Conservation (phyloP, 768 basidiomycete species). For the Boletus subparvulus region DNA sequence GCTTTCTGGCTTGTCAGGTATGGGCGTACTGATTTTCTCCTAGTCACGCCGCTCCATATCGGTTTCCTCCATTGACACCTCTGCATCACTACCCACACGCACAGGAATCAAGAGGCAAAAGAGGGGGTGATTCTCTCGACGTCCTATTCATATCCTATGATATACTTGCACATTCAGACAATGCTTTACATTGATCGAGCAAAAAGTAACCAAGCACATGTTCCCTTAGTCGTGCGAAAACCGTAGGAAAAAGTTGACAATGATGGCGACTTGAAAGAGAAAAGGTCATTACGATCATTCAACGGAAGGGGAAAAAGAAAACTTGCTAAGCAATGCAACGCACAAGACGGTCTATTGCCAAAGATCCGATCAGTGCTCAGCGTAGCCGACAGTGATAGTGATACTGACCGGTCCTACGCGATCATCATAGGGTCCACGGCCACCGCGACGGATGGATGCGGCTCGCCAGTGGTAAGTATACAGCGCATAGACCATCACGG, state of each 20-base stretch:
- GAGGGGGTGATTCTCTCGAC: conserved; percentile 36
- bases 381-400: conserved; percentile 5
- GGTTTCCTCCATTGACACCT: conserved; percentile 72
- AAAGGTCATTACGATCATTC: not conserved
- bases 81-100: conserved; percentile 49
- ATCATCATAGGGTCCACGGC: conserved; percentile 95
- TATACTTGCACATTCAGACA: conserved; percentile 7
- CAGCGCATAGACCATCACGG: conserved; percentile 94
- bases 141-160: conserved; percentile 1
- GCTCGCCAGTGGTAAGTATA: conserved; percentile 98
- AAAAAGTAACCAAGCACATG: not conserved
- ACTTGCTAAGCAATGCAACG: conserved; percentile 71
- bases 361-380: conserved; percentile 9
- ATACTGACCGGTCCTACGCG: conserved; percentile 86
- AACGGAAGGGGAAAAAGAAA: not conserved
- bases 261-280: conserved; percentile 61
- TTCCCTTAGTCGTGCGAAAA: conserved; percentile 47
- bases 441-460: conserved; percentile 84
- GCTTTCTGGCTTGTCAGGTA: not conserved
- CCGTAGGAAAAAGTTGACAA: conserved; percentile 83
- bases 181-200: conserved; percentile 14
- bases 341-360: conserved; percentile 72
- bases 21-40: conserved; percentile 1
- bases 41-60: conserved; percentile 68
- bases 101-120: conserved; percentile 59